These are phyloP conservation scores for Nicotiana rustica DNA, from an alignment of 305 asterid genomes.

Conservation along the genomic window DNA sequence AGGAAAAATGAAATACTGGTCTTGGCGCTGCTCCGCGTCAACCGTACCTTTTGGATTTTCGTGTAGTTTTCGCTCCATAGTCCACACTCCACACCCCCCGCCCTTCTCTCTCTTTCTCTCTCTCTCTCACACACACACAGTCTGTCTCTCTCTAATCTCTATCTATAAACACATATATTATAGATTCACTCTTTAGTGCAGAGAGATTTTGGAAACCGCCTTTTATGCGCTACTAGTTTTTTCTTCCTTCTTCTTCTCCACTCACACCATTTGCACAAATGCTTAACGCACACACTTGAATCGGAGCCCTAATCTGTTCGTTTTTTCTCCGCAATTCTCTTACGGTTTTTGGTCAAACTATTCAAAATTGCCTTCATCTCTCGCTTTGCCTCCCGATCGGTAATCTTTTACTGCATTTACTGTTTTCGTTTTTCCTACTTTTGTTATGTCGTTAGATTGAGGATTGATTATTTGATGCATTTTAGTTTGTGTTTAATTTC, in stretches of 20 bases:
- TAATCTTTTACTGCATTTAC: slow-evolving; percentile 31
- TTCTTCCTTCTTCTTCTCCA: not conserved
- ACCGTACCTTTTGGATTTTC: slow-evolving; percentile 32
- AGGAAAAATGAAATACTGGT: not conserved
- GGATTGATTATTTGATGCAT: slow-evolving; percentile 16
- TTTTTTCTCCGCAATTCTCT: not conserved
- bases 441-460: slow-evolving; percentile 6
- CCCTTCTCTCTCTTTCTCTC: not conserved
- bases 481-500: not conserved
- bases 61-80: slow-evolving; percentile 11
- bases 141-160: no score
- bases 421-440: not conserved
- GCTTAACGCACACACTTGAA: slow-evolving; percentile 3
- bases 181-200: not conserved
- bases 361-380: slow-evolving; percentile 40
- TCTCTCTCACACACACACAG: no score
- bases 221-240: not conserved
- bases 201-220: slow-evolving; percentile 25
- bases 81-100: not conserved
- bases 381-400: slow-evolving; percentile 43
- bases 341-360: not conserved
- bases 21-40: slow-evolving; percentile 38
- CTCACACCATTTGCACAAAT: slow-evolving; percentile 1
- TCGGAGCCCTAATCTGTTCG: slow-evolving; percentile 28
- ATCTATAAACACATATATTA: no score